phyloP scores from a whole-genome alignment of 169 alveolate genomes.

The Plasmodium vivax region DNA sequence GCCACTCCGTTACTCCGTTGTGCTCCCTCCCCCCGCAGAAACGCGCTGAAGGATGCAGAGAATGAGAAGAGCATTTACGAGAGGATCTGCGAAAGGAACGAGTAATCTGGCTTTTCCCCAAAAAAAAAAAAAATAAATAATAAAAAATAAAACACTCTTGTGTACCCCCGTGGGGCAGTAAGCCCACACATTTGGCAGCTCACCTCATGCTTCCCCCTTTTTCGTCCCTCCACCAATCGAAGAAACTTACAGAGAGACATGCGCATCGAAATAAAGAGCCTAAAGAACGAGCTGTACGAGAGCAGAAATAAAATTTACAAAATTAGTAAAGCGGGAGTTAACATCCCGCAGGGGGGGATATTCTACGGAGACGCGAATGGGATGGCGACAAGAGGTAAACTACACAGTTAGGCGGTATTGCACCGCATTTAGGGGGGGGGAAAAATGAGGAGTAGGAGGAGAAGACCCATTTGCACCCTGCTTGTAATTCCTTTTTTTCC shows the following conservation, averaged over 20 bases:
- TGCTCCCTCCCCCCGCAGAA: slow-evolving; percentile 13
- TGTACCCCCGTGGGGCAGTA: neutral
- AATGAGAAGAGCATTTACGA: slow-evolving; percentile 53
- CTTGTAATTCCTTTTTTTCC: neutral
- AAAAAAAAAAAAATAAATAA: neutral
- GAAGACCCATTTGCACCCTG: neutral
- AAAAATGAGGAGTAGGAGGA: neutral
- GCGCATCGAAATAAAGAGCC: slow-evolving; percentile 27
- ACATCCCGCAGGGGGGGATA: neutral
- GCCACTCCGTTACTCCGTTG: neutral
- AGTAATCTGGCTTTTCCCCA: slow-evolving; percentile 5
- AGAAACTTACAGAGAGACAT: slow-evolving; percentile 49
- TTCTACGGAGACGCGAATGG: neutral
- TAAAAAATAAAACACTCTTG: neutral
- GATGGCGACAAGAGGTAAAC: neutral
- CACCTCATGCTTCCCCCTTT: neutral
- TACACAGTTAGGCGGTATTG: neutral
- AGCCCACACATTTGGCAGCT: neutral
- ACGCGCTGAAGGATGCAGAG: slow-evolving; percentile 31
- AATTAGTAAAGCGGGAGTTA: neutral
- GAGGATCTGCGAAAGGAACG: slow-evolving; percentile 44
- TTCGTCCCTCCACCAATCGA: neutral
- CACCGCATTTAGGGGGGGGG: neutral
- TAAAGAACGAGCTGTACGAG: slow-evolving; percentile 67
- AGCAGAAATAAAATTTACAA: slow-evolving; percentile 28